Evolutionary conservation across 441 rosid genomes (phyloP), one percentile per base, ranked within the genome.

Genomic region (Pelargonium myrrhifolium): DNA sequence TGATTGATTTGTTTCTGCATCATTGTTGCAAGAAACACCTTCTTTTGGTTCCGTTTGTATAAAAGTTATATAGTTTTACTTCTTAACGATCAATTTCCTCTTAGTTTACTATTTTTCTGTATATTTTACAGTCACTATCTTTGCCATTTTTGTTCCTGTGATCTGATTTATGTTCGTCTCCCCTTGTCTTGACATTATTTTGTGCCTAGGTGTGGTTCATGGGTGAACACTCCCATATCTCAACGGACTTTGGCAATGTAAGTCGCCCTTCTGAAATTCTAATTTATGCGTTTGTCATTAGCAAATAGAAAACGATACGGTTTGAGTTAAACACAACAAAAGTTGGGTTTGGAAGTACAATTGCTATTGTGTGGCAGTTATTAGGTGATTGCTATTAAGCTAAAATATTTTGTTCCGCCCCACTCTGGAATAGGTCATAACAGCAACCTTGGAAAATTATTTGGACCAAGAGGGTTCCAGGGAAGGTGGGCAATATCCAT

Each of bases 371-470:
- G 47, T 14, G 14, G 8, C 21, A 53, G 21, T 53, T 53, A 21
- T 56, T 51, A 45, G 11, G 69, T 68, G 12, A 69, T 76, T 73
- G 71, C 22, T 74, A 66, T 69, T 65, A 18, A 72, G 53, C 74
- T 76, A 35, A 69, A 49, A 65, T 71, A 9, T 65, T 40, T 65
- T 77, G 43, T 22, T 67, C 73, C 70, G 69, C 58, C 40, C 26
- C 68, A 65, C 69, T 62, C 56, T 80, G 75, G 64, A 78, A 76
- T 81, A 93, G 99, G 88, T 93, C 62, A 86, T 89, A 77, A 84
- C 93, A 64, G 99, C 83, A 76, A 88, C 86, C 75, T 80, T 93
- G 82, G 97, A 88, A 83, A 93, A 93, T 78, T 91, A 84, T 77
- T 74, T 76, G 66, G 88, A 82, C 76, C 71, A 82, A 77, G 85